Base-by-base conservation (phyloP, 352 stramenopile species). In the Phytopythium kandeliae region DNA sequence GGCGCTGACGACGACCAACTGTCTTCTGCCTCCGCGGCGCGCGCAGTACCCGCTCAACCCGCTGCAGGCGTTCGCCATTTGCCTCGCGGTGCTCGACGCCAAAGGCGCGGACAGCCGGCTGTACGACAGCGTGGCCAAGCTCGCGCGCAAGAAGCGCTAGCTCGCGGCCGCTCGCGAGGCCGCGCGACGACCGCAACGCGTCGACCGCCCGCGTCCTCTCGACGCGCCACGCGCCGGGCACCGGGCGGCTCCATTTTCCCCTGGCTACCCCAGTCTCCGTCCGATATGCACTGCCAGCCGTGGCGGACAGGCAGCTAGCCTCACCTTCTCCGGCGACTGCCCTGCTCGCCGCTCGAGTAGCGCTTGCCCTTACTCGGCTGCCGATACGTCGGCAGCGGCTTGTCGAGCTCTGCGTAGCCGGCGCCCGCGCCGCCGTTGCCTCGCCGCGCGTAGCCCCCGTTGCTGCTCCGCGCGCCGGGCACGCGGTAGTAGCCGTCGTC, bases 11-110 rank as follows among this genome's bases (percentile, higher is more conserved):
- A 17, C 26, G 22, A 51, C 35, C 40, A 44, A 26, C 12, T 50
- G 6, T 13, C 15, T 50, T 38, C 28, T 31, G 28, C 4, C 28
- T 31, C 28, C 28, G n/a, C 41, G 21, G 10, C 35, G 19, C 52
- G 63, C 74, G 34, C 60, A 85, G 58, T 80, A 89, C 46, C 88
- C 85, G 28, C 63, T 97, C 16, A 92, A 71, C 45, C 65, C 87
- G 42, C 58, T 96, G 12, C 85, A 95, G 58, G 89, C 82, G 2
- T 97, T 97, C 48, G 89, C 77, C 22, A 93, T 97, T 43, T 95
- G 79, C 51, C 74, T 97, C 31, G 81, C 80, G 28, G 74, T 83
- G 22, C 87, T 97, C 51, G 83, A 96, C 65, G 83, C 65, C 45
- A 92, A 95, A 54, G 62, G 83, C 54, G 73, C 67, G 3, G 71